Evolutionary conservation across 192 early-diverging fungal genomes (phyloP).

Genomic region (Entomortierella beljakovae): DNA sequence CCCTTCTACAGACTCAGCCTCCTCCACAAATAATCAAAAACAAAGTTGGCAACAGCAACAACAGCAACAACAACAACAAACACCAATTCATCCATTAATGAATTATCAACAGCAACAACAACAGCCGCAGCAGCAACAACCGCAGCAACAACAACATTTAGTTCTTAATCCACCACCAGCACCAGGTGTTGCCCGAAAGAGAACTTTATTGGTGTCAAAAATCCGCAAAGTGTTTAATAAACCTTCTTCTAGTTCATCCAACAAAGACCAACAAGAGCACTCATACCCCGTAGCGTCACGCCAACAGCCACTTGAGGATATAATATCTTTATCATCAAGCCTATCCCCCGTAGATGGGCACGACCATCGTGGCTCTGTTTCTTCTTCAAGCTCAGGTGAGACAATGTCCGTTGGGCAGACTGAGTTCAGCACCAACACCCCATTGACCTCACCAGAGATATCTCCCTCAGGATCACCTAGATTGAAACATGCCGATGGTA

Average conservation of each 20-base stretch:
- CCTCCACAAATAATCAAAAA: not conserved
- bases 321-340: constrained; percentile 9
- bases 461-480: constrained; percentile 41
- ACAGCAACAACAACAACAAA: not conserved
- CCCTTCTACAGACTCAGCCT: not conserved
- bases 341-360: not conserved
- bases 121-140: too few species aligned
- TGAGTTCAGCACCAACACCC: constrained; percentile 14
- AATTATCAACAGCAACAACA: too few species aligned
- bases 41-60: too few species aligned
- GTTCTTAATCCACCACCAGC: too few species aligned
- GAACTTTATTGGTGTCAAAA: too few species aligned
- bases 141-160: too few species aligned
- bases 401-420: constrained; percentile 20
- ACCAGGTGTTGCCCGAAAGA: too few species aligned
- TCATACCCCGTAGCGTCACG: too few species aligned
- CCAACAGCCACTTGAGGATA: constrained; percentile 14
- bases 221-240: too few species aligned
- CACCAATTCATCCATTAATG: too few species aligned
- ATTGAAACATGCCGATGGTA: constrained; percentile 9
- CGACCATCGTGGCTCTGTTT: constrained; percentile 38
- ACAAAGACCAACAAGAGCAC: not conserved
- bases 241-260: too few species aligned
- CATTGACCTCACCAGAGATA: constrained; percentile 33
- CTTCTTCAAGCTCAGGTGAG: constrained; percentile 38